A percentile compares a stretch with the other conserved stretches of the same genome.
Conservation (phyloP, 768 basidiomycete species). For the Lepiota brunneoincarnata region DNA sequence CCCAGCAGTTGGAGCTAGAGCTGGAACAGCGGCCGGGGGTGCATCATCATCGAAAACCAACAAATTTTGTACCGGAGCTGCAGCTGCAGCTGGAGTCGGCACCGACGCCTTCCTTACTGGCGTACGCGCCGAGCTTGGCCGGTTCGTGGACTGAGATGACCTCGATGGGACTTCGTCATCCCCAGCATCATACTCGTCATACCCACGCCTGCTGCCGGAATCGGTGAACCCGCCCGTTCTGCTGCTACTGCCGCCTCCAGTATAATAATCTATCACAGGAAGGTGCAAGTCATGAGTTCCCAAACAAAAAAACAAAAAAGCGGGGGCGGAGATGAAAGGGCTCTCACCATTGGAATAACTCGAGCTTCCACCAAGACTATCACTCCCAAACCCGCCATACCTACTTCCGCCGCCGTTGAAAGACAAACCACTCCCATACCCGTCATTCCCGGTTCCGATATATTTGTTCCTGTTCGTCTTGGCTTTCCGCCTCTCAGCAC, state of each 20-base stretch:
- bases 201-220: conserved; percentile 43
- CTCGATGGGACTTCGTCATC: conserved; percentile 65
- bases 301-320: not conserved
- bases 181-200: conserved; percentile 96
- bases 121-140: conserved; percentile 23
- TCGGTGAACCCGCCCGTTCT: conserved; percentile 54
- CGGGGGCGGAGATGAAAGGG: no score
- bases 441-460: conserved; percentile 79
- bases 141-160: conserved; percentile 32
- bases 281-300: conserved; percentile 18
- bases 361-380: conserved; percentile 29
- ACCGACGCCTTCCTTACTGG: conserved; percentile 33
- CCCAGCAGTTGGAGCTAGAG: conserved; percentile 27
- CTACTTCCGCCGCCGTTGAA: conserved; percentile 29
- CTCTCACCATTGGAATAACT: conserved; percentile 26
- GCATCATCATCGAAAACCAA: conserved; percentile 81
- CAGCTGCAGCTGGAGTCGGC: conserved; percentile 34
- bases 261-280: conserved; percentile 31
- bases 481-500: conserved; percentile 87
- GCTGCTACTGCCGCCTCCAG: conserved; percentile 38
- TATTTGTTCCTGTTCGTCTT: conserved; percentile 91
- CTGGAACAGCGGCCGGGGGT: conserved; percentile 32
- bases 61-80: conserved; percentile 61
- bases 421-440: conserved; percentile 39
- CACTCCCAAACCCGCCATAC: conserved; percentile 46